A percentile compares a stretch with the other conserved stretches of the same genome.
Evolutionary conservation across 2,329 filamentous ascomycete genomes (phyloP).

Genomic region (Arthrobotrys sinensis): DNA sequence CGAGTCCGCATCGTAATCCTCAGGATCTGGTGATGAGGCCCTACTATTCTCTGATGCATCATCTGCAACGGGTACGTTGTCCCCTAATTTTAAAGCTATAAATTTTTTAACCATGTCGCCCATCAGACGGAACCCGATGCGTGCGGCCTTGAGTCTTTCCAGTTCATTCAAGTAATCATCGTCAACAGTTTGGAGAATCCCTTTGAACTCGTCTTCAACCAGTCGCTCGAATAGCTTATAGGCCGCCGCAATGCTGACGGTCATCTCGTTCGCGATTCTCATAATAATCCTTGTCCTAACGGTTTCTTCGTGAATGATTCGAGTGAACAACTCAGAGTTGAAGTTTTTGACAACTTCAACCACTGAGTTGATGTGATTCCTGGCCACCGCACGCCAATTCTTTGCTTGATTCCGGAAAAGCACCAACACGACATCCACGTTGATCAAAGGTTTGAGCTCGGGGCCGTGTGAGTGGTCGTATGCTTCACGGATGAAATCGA

Average conservation of each 20-base stretch:
- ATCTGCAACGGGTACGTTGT: neutral
- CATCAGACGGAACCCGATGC: no score
- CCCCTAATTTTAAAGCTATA: neutral
- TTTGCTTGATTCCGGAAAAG: conserved; percentile 72
- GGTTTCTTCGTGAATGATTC: conserved; percentile 69
- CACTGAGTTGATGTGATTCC: conserved; percentile 69
- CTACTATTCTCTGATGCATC: neutral
- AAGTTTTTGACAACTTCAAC: conserved; percentile 63
- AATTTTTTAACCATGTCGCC: neutral
- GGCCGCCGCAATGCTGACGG: conserved; percentile 70
- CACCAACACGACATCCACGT: conserved; percentile 67
- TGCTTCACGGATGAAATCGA: conserved; percentile 68
- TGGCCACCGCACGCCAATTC: conserved; percentile 72
- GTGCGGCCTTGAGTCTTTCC: no score
- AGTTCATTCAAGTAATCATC: conserved; percentile 26
- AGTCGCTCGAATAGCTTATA: conserved; percentile 72
- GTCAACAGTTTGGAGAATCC: conserved; percentile 9
- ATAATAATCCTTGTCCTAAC: conserved; percentile 69
- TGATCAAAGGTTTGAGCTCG: conserved; percentile 72
- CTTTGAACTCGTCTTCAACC: conserved; percentile 68
- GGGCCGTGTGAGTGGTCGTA: conserved; percentile 71
- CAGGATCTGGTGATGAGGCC: neutral
- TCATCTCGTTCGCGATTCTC: conserved; percentile 69
- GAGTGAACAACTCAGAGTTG: conserved; percentile 68
- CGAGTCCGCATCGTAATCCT: no score